A percentile compares a stretch with the other conserved stretches of the same genome.
phyloP scores from a whole-genome alignment of 345 rosid genomes.

The Microthlaspi erraticum region DNA sequence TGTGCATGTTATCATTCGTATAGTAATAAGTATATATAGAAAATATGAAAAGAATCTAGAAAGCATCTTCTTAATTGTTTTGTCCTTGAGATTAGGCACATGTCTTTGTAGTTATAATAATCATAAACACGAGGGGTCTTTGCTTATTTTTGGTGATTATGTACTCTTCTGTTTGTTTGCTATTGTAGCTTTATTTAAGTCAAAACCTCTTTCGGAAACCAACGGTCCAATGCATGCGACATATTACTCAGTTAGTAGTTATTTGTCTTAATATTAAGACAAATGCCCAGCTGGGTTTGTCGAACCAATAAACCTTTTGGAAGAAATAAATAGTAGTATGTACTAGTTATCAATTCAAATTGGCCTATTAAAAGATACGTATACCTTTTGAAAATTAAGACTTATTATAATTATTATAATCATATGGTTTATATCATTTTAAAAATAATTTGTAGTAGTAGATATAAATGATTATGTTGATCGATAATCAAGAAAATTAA shows the following conservation, averaged over 20 bases:
- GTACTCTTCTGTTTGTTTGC: constrained; percentile 25
- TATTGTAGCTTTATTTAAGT: not conserved
- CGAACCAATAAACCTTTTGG: not conserved
- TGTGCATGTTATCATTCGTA: not conserved
- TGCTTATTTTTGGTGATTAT: constrained; percentile 25
- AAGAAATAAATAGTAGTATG: not conserved
- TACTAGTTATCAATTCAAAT: not conserved
- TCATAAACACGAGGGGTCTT: not conserved
- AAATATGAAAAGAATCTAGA: not conserved
- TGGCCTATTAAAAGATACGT: not conserved
- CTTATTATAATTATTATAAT: not conserved
- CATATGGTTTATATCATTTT: not conserved
- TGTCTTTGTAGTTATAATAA: constrained; percentile 27
- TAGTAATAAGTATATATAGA: not conserved
- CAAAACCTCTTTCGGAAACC: constrained; percentile 22
- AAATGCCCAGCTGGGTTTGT: not conserved
- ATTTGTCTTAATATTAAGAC: constrained; percentile 1
- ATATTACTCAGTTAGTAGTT: constrained; percentile 19
- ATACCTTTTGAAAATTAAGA: not conserved
- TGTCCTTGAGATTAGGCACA: constrained; percentile 4
- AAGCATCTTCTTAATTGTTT: not conserved
- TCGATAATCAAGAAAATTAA: not conserved
- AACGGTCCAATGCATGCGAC: constrained; percentile 27
- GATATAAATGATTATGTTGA: no score
- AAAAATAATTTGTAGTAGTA: not conserved